These are phyloP conservation scores for Ascocoryne sarcoides DNA, from an alignment of 2,329 filamentous ascomycete species.

Conservation along the genomic window DNA sequence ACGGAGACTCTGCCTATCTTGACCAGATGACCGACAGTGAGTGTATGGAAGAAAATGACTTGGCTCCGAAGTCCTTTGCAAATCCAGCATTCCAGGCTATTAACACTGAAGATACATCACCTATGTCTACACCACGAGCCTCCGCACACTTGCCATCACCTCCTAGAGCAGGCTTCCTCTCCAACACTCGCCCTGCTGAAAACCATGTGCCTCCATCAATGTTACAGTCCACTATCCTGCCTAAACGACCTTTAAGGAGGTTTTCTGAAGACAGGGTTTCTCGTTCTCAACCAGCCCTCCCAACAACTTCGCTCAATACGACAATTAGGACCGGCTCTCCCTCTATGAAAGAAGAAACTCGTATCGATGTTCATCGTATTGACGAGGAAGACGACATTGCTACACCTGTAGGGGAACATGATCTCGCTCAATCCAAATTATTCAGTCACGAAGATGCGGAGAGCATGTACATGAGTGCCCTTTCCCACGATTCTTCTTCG, in stretches of 20 bases:
- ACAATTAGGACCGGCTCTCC: background rate
- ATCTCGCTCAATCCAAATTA: slow-evolving; percentile 55
- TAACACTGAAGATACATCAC: slow-evolving; percentile 19
- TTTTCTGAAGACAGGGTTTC: slow-evolving; percentile 24
- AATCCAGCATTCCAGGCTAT: background rate
- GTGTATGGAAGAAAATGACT: slow-evolving; percentile 18
- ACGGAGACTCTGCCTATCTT: slow-evolving; percentile 25
- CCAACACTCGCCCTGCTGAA: background rate
- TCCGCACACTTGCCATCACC: slow-evolving; percentile 29
- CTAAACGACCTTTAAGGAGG: slow-evolving; percentile 15
- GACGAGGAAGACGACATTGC: slow-evolving; percentile 16
- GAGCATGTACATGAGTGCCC: slow-evolving; percentile 79
- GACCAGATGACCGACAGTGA: slow-evolving; percentile 27
- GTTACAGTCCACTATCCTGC: slow-evolving; percentile 23
- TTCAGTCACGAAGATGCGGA: slow-evolving; percentile 75
- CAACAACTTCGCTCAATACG: background rate
- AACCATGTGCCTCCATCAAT: slow-evolving; percentile 4
- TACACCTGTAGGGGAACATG: slow-evolving; percentile 31
- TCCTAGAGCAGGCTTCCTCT: background rate
- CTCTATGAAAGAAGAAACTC: too few species aligned
- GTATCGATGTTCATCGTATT: slow-evolving; percentile 5
- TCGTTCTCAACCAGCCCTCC: slow-evolving; percentile 22
- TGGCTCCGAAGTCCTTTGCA: background rate
- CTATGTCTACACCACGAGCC: slow-evolving; percentile 44
- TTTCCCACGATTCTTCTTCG: slow-evolving; percentile 36